phyloP scores from a whole-genome alignment of 2,329 filamentous ascomycete species.

The Purpureocillium takamizusanense region DNA sequence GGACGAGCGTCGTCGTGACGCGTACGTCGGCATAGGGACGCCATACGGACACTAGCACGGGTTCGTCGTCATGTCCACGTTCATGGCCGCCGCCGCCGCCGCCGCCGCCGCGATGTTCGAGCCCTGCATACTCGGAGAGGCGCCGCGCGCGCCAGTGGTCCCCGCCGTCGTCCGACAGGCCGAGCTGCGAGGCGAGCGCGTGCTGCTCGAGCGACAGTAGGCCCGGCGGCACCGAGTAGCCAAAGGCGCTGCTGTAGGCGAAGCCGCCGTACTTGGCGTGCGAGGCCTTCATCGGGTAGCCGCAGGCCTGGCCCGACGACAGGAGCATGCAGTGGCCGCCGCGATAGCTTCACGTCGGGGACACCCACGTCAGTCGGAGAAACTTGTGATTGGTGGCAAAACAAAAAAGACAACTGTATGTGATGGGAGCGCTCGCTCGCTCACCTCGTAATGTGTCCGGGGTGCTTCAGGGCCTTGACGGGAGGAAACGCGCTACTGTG shows the following conservation, averaged over 20 bases:
- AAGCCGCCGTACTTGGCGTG: slow-evolving; percentile 77
- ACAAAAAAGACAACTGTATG: too few species aligned
- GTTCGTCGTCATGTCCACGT: slow-evolving; percentile 18
- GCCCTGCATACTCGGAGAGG: slow-evolving; percentile 52
- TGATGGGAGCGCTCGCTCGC: too few species aligned
- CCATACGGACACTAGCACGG: slow-evolving; percentile 62
- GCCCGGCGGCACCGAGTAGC: slow-evolving; percentile 68
- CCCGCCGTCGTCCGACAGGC: slow-evolving; percentile 48
- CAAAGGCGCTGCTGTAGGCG: slow-evolving; percentile 68
- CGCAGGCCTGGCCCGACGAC: slow-evolving; percentile 54
- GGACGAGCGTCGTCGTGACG: slow-evolving; percentile 51
- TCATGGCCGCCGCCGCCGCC: too few species aligned
- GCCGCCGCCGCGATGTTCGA: slow-evolving; percentile 45
- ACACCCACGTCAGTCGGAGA: too few species aligned
- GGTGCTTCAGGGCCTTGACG: slow-evolving; percentile 55
- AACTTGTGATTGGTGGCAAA: slow-evolving; percentile 1
- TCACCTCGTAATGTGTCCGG: slow-evolving; percentile 60
- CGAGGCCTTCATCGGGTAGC: slow-evolving; percentile 72
- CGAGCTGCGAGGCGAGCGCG: slow-evolving; percentile 48
- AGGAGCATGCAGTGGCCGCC: slow-evolving; percentile 66
- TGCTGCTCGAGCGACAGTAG: slow-evolving; percentile 49
- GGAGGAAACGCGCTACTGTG: slow-evolving; percentile 45
- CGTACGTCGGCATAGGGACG: slow-evolving; percentile 63
- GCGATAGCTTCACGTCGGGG: slow-evolving; percentile 37
- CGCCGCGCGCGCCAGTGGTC: slow-evolving; percentile 74